Base-by-base conservation (phyloP, 2,329 filamentous ascomycete species). In the Neopestalotiopsis sp. region DNA sequence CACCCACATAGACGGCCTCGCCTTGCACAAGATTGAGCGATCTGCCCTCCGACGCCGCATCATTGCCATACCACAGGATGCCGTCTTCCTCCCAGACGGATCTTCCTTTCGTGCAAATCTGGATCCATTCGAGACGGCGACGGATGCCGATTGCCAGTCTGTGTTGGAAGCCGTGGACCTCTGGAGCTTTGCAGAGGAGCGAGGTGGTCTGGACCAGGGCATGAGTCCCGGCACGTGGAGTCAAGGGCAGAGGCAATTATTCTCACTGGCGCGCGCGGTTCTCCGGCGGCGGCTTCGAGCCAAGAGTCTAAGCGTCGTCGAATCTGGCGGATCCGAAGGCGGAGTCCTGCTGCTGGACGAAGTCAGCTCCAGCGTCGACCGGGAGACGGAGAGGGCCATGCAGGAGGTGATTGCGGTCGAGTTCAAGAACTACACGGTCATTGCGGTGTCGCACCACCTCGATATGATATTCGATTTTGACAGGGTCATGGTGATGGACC, bases 371-470 rank as follows among this genome's bases (percentile, higher is more conserved):
- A 77, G 75, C 10, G 75, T 79, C 1, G 78, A 79, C 53, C 68
- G 67, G 5, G 74, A 74, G 32, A 78, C 76, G 3, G 76, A 78
- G 63, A 72, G 74, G 34, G 72, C 71, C 14, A 78, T 82, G 64
- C 79, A 78, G 67, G 69, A 74, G 10, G 70, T 81, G 1, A 75
- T 82, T 14, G 71, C 71, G 34, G 69, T 67, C 2, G 75, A 79
- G 61, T 78, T 82, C 66, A 74, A 71, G 10, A 68, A 76, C 0
- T 86, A 88, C 71, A 92, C 90, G 0, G 84, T 92, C 45, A 77
- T 84, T 34, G 78, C 79, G 10, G 77, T 83, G n/a, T 80, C 79
- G 1, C 82, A 84, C 68, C 77, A 79, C 1, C 70, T 84, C 1
- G 75, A 77, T 4, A 87, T 85, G 0, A 83, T 88, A 38, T 74